These are phyloP conservation scores for Dictyostelium purpureum DNA, from an alignment of 78 protist genomes.

Conservation along the genomic window DNA sequence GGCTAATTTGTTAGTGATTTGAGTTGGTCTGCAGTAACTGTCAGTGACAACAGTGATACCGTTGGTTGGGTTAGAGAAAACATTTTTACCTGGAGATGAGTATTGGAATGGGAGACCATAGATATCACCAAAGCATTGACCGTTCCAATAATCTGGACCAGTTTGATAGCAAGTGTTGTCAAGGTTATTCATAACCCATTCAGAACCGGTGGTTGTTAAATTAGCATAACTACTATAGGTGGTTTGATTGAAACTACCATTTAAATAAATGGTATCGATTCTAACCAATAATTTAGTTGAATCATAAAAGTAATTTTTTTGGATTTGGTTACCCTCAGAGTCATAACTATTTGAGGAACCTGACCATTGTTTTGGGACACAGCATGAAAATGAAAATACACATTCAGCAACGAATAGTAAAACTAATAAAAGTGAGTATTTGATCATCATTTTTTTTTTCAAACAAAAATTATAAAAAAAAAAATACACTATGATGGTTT, in stretches of 20 bases:
- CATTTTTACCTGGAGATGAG: neutral
- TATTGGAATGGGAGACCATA: neutral
- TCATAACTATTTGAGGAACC: neutral
- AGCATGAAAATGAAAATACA: neutral
- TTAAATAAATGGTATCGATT: slow-evolving; percentile 1
- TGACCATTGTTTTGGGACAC: slow-evolving; percentile 19
- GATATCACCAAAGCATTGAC: slow-evolving; percentile 15
- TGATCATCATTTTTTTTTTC: neutral
- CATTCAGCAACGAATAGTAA: neutral
- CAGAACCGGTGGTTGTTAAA: neutral
- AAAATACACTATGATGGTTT: too few relatives aligned
- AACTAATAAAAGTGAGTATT: neutral
- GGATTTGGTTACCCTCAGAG: neutral
- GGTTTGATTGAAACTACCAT: slow-evolving; percentile 34
- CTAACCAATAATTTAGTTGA: neutral
- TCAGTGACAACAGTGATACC: neutral
- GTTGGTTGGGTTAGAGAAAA: neutral
- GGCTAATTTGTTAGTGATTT: neutral
- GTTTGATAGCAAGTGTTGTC: neutral
- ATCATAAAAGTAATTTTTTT: slow-evolving; percentile 17
- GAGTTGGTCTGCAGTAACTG: neutral
- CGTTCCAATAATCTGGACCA: slow-evolving; percentile 59
- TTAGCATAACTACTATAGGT: slow-evolving; percentile 10
- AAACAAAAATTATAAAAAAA: too few relatives aligned
- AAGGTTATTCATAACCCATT: slow-evolving; percentile 19